Evolutionary conservation across 305 asterid species (phyloP), one percentile per base, ranked within the genome.

Genomic region (Fraxinus latifolia): DNA sequence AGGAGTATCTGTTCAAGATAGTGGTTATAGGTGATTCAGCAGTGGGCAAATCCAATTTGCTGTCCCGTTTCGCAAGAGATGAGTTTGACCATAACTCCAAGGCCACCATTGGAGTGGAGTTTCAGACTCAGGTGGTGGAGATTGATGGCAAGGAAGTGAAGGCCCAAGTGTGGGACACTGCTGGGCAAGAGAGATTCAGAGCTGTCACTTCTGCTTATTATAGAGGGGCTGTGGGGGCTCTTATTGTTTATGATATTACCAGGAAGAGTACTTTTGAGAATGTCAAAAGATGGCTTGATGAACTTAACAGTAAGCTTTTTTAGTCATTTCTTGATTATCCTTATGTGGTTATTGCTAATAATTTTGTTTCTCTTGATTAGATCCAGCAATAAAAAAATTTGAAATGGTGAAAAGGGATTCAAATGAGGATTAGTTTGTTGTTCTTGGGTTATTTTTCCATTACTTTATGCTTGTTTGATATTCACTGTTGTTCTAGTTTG

Each of bases 181-280:
- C 97, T 75, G 95, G 95, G 62, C 97, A 93, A 67, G 95, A 93
- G 85, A 90, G 93, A 0, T 93, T 93, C 82, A 87, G 97, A 74
- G 93, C 97, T 85, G 95, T 91, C 82, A 91, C 95, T 82, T 93
- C 95, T 84, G 95, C 95, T 85, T 93, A 93, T 33, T 93, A 93
- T 77, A 92, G 94, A 87, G 95, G 95, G 58, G 97, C 93, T 60
- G 93, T 90, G 60, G 97, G 95, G 6, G 95, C 94, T 76, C 93
- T 93, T 81, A 79, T 91, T 81, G 97, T 93, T 60, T 93, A 91
- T 76, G 97, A 93, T 75, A 91, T 93, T 42, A 93, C 80, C 77
- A 65, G 95, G 80, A 91, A 31, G 67, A 77, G 87, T 7, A 91
- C 92, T 23, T 91, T 93, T 31, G 90, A 90, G 5, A 91, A 89